Percentiles rank a stretch among this genome's conserved stretches.
phyloP scores from a whole-genome alignment of 2,329 filamentous ascomycete genomes.

The Ustilaginoidea virens region DNA sequence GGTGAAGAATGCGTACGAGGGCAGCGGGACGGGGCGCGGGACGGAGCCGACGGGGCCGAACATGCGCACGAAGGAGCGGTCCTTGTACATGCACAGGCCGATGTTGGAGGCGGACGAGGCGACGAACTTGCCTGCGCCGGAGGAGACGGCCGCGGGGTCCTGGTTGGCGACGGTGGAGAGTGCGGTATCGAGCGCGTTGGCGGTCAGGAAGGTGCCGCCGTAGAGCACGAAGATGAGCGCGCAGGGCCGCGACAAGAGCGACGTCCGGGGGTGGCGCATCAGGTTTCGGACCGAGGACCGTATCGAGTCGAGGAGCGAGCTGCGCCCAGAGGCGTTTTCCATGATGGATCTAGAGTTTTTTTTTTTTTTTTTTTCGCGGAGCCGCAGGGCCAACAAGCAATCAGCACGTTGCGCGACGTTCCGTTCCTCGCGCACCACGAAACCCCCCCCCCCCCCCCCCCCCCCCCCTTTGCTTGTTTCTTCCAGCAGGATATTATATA shows the following conservation, averaged over 20 bases:
- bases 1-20: conserved; percentile 67
- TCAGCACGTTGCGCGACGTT: neutral
- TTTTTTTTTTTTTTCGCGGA: neutral
- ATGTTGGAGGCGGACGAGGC: conserved; percentile 74
- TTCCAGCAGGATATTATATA: neutral
- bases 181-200: conserved; percentile 73
- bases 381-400: neutral
- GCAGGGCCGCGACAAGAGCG: conserved; percentile 51
- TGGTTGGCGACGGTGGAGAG: conserved; percentile 45
- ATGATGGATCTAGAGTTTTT: conserved; percentile 47
- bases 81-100: conserved; percentile 76
- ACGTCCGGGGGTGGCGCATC: conserved; percentile 40
- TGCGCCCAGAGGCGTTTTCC: conserved; percentile 62
- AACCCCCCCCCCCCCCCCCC: neutral
- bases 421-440: neutral
- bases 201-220: conserved; percentile 76
- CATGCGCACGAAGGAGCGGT: conserved; percentile 68
- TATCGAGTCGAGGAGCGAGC: conserved; percentile 43
- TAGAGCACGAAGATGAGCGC: conserved; percentile 62
- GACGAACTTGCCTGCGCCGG: conserved; percentile 66
- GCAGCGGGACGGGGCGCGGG: conserved; percentile 44
- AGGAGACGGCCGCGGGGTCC: conserved; percentile 47
- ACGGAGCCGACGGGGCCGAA: conserved; percentile 48
- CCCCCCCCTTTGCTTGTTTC: neutral
- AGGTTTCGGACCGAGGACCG: conserved; percentile 40